Conservation (phyloP, 352 stramenopile genomes). For the Phytophthora niederhauseri region DNA sequence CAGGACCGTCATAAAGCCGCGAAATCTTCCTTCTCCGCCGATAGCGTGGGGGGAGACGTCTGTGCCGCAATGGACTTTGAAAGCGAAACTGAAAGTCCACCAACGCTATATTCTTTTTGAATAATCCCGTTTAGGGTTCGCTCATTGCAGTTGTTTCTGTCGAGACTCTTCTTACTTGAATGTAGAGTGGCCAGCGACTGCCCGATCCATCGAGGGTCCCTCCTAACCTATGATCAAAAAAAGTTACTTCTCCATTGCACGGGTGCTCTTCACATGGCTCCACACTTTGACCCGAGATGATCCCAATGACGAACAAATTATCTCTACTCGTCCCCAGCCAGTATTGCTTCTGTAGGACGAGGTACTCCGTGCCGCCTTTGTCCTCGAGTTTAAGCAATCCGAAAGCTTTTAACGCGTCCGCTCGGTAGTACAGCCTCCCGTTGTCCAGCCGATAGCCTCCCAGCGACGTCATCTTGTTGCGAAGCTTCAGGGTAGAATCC, state of each 20-base stretch:
- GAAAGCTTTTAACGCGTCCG: constrained; percentile 28
- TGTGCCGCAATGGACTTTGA: constrained; percentile 9
- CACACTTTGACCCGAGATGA: constrained; percentile 15
- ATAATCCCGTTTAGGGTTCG: neutral
- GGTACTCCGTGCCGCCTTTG: constrained; percentile 22
- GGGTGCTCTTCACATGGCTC: constrained; percentile 22
- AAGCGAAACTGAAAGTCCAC: constrained; percentile 15
- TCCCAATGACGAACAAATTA: constrained; percentile 33
- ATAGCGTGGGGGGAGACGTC: neutral
- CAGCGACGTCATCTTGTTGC: constrained; percentile 27
- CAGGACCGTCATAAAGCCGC: constrained; percentile 5
- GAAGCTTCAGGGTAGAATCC: constrained; percentile 19
- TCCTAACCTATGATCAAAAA: constrained; percentile 20
- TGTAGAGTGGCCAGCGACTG: constrained; percentile 15
- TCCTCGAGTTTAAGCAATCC: constrained; percentile 23
- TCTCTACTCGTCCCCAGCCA: constrained; percentile 17
- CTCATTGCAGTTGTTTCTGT: constrained; percentile 5
- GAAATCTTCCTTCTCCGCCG: no score
- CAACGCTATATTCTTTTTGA: no score
- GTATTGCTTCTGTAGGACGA: constrained; percentile 28
- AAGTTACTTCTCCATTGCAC: constrained; percentile 20
- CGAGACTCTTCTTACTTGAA: constrained; percentile 10
- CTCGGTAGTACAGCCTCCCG: constrained; percentile 21
- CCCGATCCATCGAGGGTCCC: constrained; percentile 6
- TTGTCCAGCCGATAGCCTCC: constrained; percentile 26